Base-by-base conservation (phyloP, 2,329 filamentous ascomycete genomes). In the Trichoderma afroharzianum region DNA sequence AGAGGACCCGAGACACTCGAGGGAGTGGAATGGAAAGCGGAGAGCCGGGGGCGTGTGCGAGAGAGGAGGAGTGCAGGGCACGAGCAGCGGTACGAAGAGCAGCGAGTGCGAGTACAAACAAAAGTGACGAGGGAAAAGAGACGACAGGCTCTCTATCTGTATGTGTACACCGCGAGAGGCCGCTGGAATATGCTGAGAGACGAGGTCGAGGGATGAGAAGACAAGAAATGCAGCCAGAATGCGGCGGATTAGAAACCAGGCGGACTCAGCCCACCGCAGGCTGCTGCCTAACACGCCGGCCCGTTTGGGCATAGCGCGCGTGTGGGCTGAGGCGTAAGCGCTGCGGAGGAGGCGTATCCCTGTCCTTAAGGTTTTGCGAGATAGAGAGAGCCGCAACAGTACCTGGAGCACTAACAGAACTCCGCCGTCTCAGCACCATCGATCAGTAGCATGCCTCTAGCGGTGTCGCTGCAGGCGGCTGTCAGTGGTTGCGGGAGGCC, bases 281-380 rank as follows among this genome's bases (percentile, higher is more conserved):
- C 73, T 75, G 75, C 75, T 76, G 75, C 75, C 75, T 76, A 62
- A 62, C 72, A 74, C 9, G 24, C 55, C 33, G 39, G 3, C 21
- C 73, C 24, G 55, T 72, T 68, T 8, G 3, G 72, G 73, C 64
- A 55, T 75, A 76, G 74, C 66, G 73, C 59, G 28, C 18, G 43
- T 63, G 66, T 50, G 63, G 67, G 70, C 71, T 74, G 73, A 71
- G 72, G 71, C 71, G 70, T 39, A 63, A 70, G 69, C 71, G 64
- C 58, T 57, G 72, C 32, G 70, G 67, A 71, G 72, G 72, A 75
- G 32, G 50, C 21, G 28, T 11, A 75, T 72, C 73, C 74, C 63
- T 74, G 74, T 71, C 66, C 12, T 15, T 4, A 15, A 62, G 43
- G 69, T 68, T 21, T 30, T 33, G 6, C 6, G 21, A 12, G 71